phyloP scores from a whole-genome alignment of 495 filamentous ascomycete species.

The Polyplosphaeria fusca region DNA sequence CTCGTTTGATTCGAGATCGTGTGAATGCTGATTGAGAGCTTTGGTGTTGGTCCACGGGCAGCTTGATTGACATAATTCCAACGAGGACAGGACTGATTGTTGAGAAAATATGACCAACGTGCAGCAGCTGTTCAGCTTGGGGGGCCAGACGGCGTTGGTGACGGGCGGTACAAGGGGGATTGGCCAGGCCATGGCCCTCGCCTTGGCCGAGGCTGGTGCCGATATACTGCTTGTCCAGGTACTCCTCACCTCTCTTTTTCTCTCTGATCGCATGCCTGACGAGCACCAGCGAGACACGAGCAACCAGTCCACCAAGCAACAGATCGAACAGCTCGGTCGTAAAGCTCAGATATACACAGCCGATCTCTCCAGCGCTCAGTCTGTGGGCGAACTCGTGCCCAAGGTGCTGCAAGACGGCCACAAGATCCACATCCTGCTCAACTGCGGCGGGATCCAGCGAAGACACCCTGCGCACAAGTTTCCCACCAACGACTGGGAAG shows the following conservation, averaged over 20 bases:
- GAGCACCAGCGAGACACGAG: constrained; percentile 58
- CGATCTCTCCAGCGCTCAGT: constrained; percentile 62
- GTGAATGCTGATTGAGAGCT: no score
- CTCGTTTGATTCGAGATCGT: no score
- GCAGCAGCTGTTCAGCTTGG: constrained; percentile 42
- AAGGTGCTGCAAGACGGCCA: constrained; percentile 57
- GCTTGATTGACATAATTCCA: no score
- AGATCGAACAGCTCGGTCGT: constrained; percentile 63
- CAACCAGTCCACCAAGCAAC: constrained; percentile 60
- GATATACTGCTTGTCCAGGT: constrained; percentile 68
- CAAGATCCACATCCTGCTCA: constrained; percentile 68
- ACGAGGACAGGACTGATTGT: no score
- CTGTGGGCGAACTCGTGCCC: constrained; percentile 62
- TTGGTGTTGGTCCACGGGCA: no score
- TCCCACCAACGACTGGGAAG: constrained; percentile 78
- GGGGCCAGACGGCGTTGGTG: constrained; percentile 72
- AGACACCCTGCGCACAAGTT: constrained; percentile 75
- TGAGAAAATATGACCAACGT: constrained; percentile 43
- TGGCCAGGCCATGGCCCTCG: constrained; percentile 77
- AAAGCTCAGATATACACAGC: constrained; percentile 65
- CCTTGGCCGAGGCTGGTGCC: constrained; percentile 77
- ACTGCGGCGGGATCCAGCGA: constrained; percentile 82
- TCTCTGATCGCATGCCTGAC: neutral
- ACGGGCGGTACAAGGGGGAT: constrained; percentile 89
- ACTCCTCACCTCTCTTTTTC: neutral